Percentiles rank a stretch among this genome's conserved stretches.
phyloP scores from a whole-genome alignment of 179 eudicot species.

The Spergularia azorica region DNA sequence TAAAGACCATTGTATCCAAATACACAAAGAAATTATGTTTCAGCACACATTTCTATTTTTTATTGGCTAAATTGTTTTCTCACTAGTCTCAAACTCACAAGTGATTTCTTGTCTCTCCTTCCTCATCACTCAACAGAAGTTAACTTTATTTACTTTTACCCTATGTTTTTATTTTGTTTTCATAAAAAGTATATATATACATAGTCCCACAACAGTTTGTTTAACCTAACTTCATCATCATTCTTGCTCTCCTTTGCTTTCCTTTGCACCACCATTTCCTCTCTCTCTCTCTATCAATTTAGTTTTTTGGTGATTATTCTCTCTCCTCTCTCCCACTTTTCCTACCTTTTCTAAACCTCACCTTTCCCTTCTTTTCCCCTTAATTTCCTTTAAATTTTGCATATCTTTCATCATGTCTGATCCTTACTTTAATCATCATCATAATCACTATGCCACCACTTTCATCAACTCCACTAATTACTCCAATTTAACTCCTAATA shows the following conservation, averaged over 20 bases:
- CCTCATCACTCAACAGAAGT: slow-evolving; percentile 23
- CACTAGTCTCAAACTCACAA: slow-evolving; percentile 38
- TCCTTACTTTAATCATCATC: slow-evolving; percentile 42
- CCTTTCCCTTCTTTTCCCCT: background rate
- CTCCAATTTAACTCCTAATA: slow-evolving; percentile 23
- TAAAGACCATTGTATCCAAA: no score
- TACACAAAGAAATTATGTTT: no score
- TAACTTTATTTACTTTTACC: slow-evolving; percentile 9
- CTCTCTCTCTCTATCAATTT: background rate
- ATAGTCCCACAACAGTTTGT: slow-evolving; percentile 33
- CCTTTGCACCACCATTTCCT: slow-evolving; percentile 12
- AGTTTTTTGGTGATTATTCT: slow-evolving; percentile 33
- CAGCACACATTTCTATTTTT: background rate
- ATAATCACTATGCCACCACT: slow-evolving; percentile 30
- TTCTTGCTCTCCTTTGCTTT: slow-evolving; percentile 1
- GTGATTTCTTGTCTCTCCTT: slow-evolving; percentile 49
- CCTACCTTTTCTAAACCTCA: slow-evolving; percentile 29
- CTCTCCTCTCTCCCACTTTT: slow-evolving; percentile 22
- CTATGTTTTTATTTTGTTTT: background rate
- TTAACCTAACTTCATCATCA: slow-evolving; percentile 38
- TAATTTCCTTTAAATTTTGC: slow-evolving; percentile 16
- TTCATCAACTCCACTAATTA: slow-evolving; percentile 36
- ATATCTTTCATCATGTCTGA: slow-evolving; percentile 38
- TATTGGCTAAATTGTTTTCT: slow-evolving; percentile 24
- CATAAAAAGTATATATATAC: slow-evolving; percentile 10